Conservation (phyloP, 257 asterid species). For the Asclepias syriaca region DNA sequence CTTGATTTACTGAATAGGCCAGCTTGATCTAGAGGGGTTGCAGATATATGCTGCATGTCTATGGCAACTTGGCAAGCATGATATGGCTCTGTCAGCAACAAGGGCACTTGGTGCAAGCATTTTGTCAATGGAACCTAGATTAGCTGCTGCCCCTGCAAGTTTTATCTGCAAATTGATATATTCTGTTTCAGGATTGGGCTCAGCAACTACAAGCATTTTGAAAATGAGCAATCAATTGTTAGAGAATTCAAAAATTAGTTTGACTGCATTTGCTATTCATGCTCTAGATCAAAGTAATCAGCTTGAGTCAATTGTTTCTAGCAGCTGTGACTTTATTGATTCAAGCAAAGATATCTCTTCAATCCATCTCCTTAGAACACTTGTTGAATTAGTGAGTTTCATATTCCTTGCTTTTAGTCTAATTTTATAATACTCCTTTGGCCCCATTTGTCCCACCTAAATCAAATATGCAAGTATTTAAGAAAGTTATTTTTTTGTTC, state of each 20-base stretch:
- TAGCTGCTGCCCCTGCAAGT: conserved; percentile 58
- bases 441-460: no score
- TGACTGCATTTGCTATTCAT: conserved; percentile 68
- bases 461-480: no score
- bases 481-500: no score
- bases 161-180: conserved; percentile 72
- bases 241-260: conserved; percentile 60
- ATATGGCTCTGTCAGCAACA: conserved; percentile 57
- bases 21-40: conserved; percentile 60
- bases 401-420: conserved; percentile 10
- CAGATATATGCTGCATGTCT: conserved; percentile 79
- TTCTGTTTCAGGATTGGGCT: conserved; percentile 64
- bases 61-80: conserved; percentile 76
- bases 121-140: conserved; percentile 57
- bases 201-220: conserved; percentile 61
- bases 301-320: conserved; percentile 71
- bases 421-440: neutral
- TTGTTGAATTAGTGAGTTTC: conserved; percentile 75
- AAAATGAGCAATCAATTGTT: conserved; percentile 74
- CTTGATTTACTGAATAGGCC: conserved; percentile 55
- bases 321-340: conserved; percentile 49
- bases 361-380: conserved; percentile 62
- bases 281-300: conserved; percentile 58
- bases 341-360: conserved; percentile 53
- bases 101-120: conserved; percentile 60